Base-by-base conservation (phyloP, 495 filamentous ascomycete species). In the Margaritispora aquatica region DNA sequence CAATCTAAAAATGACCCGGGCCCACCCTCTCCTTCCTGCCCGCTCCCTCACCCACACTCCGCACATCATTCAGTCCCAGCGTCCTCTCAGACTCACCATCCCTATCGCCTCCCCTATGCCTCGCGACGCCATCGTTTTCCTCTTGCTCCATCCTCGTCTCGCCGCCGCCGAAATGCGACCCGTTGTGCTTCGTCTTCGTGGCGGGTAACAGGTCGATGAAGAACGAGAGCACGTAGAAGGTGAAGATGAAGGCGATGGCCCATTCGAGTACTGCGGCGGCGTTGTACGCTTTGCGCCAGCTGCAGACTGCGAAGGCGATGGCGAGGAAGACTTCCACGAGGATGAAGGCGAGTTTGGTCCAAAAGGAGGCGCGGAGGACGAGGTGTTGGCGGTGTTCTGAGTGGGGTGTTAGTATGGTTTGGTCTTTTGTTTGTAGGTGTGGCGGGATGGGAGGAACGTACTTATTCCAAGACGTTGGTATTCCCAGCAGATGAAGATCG, bases 231-330 rank as follows among this genome's bases (percentile, higher is more conserved):
- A 96, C 76, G 70, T 95, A 97, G 66, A 90, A 88, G 10, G 87
- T 92, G 74, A 96, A 98, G 61, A 97, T 77, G 64, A 97, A 85
- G 22, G 92, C 86, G 60, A 98, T 87, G 54, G 86, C 61, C 92
- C 92, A 97, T 71, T 90, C 88, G 21, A 83, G 61, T 24, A 80
- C 60, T 3, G 79, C 81, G 8, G 73, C 76, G 13, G 58, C 64
- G 67, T 82, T 78, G 55, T 67, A 68, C 0, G 65, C 48, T 1
- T 66, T 56, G 21, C 61, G 58, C 46, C 70, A 67, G 41, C 69
- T 57, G 13, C 58, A 65, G 1, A 73, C 70, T 21, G 73, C 81
- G 61, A 84, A 84, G 61, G 34, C 70, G 55, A 65, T 57, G 1
- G 88, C 88, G 0, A 97, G 82, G 1, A 72, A 75, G 34, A 96